phyloP scores from a whole-genome alignment of 768 basidiomycete species.

The Tephrocybe rancida region DNA sequence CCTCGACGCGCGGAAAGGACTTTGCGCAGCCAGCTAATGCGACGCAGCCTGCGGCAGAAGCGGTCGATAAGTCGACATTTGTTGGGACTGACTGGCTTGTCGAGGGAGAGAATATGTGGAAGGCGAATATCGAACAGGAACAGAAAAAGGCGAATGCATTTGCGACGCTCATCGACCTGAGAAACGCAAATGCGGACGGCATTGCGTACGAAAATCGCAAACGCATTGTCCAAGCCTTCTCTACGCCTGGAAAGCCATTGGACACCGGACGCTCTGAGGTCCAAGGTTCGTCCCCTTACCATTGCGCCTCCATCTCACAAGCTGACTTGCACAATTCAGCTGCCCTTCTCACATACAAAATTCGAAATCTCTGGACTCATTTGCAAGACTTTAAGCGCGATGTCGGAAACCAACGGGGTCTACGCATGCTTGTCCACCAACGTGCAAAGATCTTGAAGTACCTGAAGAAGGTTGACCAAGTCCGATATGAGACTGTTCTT shows the following conservation, averaged over 20 bases:
- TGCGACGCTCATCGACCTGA: conserved; percentile 75
- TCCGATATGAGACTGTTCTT: conserved; percentile 76
- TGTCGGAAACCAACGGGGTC: conserved; percentile 71
- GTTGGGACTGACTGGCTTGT: conserved; percentile 8
- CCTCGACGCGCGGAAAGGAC: conserved; percentile 31
- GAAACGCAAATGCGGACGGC: conserved; percentile 87
- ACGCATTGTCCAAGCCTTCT: conserved; percentile 81
- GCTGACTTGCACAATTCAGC: conserved; percentile 43
- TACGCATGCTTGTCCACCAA: conserved; percentile 79
- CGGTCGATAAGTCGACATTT: neutral
- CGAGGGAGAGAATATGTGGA: neutral
- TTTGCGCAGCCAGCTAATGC: conserved; percentile 4
- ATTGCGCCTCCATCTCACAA: neutral
- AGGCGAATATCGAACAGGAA: conserved; percentile 33
- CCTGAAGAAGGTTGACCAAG: conserved; percentile 61
- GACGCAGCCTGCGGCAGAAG: neutral
- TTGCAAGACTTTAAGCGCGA: conserved; percentile 71
- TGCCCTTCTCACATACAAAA: conserved; percentile 83
- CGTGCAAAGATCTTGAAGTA: conserved; percentile 85
- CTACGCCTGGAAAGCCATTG: conserved; percentile 60
- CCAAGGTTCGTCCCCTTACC: conserved; percentile 61
- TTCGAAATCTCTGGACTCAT: conserved; percentile 82
- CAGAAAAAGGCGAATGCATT: conserved; percentile 54
- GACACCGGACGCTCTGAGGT: conserved; percentile 88
- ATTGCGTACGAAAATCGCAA: conserved; percentile 86